Evolutionary conservation across 208 protist species (phyloP), one percentile per base, ranked within the genome.

Genomic region (Tetramitus jugosus): DNA sequence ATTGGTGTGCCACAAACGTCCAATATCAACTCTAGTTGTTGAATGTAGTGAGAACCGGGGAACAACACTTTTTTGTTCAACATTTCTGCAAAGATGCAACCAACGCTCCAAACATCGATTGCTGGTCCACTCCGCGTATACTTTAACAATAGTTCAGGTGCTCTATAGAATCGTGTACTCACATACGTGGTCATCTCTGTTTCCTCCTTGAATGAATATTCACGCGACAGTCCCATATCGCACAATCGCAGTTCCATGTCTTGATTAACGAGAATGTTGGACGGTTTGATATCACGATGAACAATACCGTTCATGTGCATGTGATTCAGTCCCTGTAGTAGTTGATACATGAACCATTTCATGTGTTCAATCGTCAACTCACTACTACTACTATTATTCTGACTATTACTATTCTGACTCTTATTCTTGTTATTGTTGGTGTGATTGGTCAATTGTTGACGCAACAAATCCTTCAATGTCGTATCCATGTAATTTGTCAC

Each of bases 111-210:
- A 62, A 95, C 89, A 79, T 95, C 92, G 1, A 89, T 82, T 0
- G 96, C 90, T 0, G 56, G 56, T 29, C 17, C 23, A 31, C 29
- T 8, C 20, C 17, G n/a, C 33, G 40, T 17, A 39, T 60, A 43
- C 7, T 91, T 90, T 17, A 99, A 86, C 56, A 99, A 90, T 60
- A 99, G 87, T 86, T 99, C 97, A 17, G 98, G 98, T 10, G 98
- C 92, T 26, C 98, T 86, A 84, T 99, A 99, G 96, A 95, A 98
- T 8, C 97, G 85, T 6, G 96, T 98, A 53, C 94, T 91, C 26
- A 98, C 95, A 80, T 97, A 97, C 49, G 94, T 86, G 31, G 95
- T 97, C 92, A 86, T 80, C 29, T 84, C 26, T 26, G 82, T 84
- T 43, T 68, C 62, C 81, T 94, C 94, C n/a, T 65, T 43, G 3